These are phyloP conservation scores for Scheffersomyces ergatensis DNA, from an alignment of 805 yeast genomes.

Conservation along the genomic window DNA sequence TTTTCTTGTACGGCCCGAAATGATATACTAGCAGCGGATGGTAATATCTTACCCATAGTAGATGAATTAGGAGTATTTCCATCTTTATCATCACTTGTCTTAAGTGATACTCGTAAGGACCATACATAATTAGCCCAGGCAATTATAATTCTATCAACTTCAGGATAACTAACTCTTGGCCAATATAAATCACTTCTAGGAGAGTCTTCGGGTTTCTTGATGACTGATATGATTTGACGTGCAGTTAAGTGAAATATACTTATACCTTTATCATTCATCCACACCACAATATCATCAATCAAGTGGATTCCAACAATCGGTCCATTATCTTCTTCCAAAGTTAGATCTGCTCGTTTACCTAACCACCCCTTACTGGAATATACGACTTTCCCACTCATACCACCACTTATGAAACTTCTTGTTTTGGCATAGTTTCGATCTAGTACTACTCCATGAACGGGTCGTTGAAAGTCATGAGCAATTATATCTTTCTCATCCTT, in stretches of 20 bases:
- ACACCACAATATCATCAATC: slow-evolving; percentile 64
- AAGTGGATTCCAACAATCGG: slow-evolving; percentile 69
- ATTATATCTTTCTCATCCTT: slow-evolving; percentile 58
- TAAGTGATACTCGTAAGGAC: slow-evolving; percentile 51
- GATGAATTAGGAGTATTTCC: slow-evolving; percentile 16
- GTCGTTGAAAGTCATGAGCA: slow-evolving; percentile 82
- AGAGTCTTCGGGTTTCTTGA: slow-evolving; percentile 54
- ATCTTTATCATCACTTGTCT: slow-evolving; percentile 12
- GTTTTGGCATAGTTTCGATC: slow-evolving; percentile 65
- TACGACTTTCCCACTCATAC: slow-evolving; percentile 80
- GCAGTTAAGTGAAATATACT: slow-evolving; percentile 59
- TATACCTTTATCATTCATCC: slow-evolving; percentile 86
- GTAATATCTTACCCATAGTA: slow-evolving; percentile 36
- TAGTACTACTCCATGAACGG: slow-evolving; percentile 81
- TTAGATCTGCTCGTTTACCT: slow-evolving; percentile 71
- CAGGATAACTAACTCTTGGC: slow-evolving; percentile 73
- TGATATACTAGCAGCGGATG: slow-evolving; percentile 54
- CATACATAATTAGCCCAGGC: slow-evolving; percentile 86
- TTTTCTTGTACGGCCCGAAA: slow-evolving; percentile 46
- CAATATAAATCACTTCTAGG: slow-evolving; percentile 77
- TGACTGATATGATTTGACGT: slow-evolving; percentile 45
- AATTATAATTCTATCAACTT: slow-evolving; percentile 61
- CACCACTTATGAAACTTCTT: slow-evolving; percentile 78
- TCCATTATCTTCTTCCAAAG: slow-evolving; percentile 59
- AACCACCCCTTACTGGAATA: slow-evolving; percentile 83